These are phyloP conservation scores for Blastocystis sp. DNA, from an alignment of 352 stramenopile genomes.

Conservation along the genomic window DNA sequence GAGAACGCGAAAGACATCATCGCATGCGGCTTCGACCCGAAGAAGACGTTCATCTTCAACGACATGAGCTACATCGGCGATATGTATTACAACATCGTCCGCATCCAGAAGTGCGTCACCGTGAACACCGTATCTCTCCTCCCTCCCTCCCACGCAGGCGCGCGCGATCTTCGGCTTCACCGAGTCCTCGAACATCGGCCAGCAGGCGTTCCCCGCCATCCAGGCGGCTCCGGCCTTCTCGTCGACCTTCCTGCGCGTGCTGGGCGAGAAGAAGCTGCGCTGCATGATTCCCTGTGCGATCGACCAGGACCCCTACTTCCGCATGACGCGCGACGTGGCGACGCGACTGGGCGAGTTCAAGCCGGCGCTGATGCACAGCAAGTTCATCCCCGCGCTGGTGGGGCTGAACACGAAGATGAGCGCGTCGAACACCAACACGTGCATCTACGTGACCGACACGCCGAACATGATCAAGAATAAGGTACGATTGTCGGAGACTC, in stretches of 20 bases:
- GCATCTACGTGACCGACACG: constrained; percentile 97
- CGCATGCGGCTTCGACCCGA: constrained; percentile 83
- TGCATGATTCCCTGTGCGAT: constrained; percentile 99
- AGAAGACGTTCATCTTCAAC: constrained; percentile 93
- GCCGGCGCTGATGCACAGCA: constrained; percentile 94
- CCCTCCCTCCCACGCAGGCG: constrained; percentile 68
- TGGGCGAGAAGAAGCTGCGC: constrained; percentile 74
- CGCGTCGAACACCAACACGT: constrained; percentile 82
- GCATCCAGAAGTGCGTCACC: constrained; percentile 96
- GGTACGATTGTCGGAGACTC: constrained; percentile 64
- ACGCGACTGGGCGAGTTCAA: constrained; percentile 87
- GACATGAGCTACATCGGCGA: constrained; percentile 95
- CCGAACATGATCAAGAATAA: constrained; percentile 80
- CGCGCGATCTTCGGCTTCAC: constrained; percentile 98
- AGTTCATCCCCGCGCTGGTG: constrained; percentile 98
- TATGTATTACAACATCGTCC: constrained; percentile 97
- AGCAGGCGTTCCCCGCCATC: constrained; percentile 92
- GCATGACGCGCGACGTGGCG: constrained; percentile 94
- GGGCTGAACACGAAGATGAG: constrained; percentile 94
- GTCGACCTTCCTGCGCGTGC: constrained; percentile 82
- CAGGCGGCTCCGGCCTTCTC: constrained; percentile 93
- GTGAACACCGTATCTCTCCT: constrained; percentile 68
- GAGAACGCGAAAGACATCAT: constrained; percentile 99
- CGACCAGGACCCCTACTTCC: constrained; percentile 93
- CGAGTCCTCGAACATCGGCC: constrained; percentile 87